Evolutionary conservation across 2,329 filamentous ascomycete species (phyloP).

Genomic region (Bipolaris victoriae): DNA sequence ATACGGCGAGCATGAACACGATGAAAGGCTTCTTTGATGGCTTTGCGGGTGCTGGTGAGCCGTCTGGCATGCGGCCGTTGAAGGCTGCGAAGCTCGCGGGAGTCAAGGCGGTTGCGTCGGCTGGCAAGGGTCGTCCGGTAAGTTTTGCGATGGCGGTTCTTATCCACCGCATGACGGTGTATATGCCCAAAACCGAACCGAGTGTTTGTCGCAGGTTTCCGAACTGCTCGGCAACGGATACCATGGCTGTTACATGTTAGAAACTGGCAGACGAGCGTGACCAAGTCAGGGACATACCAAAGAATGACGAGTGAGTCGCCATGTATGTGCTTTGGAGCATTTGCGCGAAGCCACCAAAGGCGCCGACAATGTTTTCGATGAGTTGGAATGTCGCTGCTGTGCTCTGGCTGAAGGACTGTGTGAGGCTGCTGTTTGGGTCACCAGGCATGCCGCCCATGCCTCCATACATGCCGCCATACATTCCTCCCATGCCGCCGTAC

Average conservation of each 20-base stretch:
- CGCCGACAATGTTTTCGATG: conserved; percentile 94
- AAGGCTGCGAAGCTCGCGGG: conserved; percentile 91
- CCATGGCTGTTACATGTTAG: conserved; percentile 71
- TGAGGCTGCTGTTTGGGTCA: conserved; percentile 87
- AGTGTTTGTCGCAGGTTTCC: conserved; percentile 91
- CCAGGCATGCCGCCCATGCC: conserved; percentile 53
- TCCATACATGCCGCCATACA: conserved; percentile 55
- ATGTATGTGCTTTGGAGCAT: conserved; percentile 99
- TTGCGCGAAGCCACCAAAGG: conserved; percentile 96
- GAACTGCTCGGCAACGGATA: conserved; percentile 97
- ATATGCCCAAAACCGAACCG: conserved; percentile 92
- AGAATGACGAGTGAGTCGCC: conserved; percentile 98
- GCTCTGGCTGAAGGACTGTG: conserved; percentile 92
- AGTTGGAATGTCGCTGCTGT: conserved; percentile 98
- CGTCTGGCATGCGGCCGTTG: conserved; percentile 73
- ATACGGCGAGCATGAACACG: conserved; percentile 92
- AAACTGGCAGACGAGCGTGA: not conserved
- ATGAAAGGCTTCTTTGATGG: conserved; percentile 95
- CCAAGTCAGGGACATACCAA: conserved; percentile 67
- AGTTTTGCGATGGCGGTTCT: conserved; percentile 89
- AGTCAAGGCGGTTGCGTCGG: conserved; percentile 83
- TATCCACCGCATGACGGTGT: conserved; percentile 94
- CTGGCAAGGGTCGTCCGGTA: conserved; percentile 87
- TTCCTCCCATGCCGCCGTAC: conserved; percentile 43
- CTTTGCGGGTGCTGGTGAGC: conserved; percentile 67